Conservation (phyloP, 495 filamentous ascomycete species). For the Tuber melanosporum region DNA sequence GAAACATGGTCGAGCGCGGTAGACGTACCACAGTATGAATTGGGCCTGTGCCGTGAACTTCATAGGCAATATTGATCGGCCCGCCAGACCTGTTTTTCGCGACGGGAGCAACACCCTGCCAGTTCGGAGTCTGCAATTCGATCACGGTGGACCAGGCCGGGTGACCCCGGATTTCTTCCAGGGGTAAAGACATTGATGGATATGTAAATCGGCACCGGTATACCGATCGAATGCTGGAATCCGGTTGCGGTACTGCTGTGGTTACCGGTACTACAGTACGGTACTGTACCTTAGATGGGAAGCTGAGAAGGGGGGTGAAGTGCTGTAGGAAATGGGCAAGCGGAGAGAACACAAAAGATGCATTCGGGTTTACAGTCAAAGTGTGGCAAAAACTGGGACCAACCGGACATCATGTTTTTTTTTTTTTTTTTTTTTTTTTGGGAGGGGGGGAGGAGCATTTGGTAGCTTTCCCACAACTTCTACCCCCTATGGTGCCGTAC, state of each 20-base stretch:
- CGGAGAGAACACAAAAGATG: not conserved
- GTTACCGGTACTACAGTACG: not conserved
- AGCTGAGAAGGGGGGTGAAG: not conserved
- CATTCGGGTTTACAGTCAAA: not conserved
- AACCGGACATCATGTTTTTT: not conserved
- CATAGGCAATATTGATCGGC: slow-evolving; percentile 44
- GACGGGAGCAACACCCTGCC: slow-evolving; percentile 33
- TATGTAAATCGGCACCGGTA: not conserved
- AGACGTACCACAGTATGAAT: slow-evolving; percentile 62
- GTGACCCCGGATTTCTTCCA: slow-evolving; percentile 39
- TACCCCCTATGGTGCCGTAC: not conserved
- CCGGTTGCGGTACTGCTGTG: not conserved
- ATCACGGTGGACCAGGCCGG: slow-evolving; percentile 36
- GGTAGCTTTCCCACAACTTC: not conserved
- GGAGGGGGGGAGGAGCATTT: not conserved
- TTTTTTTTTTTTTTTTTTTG: not conserved
- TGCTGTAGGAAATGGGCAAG: not conserved
- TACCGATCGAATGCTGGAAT: not conserved
- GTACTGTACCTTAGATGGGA: not conserved
- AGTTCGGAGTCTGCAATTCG: slow-evolving; percentile 26
- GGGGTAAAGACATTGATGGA: slow-evolving; percentile 19
- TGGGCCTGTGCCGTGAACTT: slow-evolving; percentile 70
- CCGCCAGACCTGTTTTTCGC: slow-evolving; percentile 38
- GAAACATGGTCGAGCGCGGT: slow-evolving; percentile 14
- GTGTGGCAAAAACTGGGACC: too few relatives aligned